phyloP scores from a whole-genome alignment of 768 basidiomycete genomes.

The Tricholoma saponaceum region DNA sequence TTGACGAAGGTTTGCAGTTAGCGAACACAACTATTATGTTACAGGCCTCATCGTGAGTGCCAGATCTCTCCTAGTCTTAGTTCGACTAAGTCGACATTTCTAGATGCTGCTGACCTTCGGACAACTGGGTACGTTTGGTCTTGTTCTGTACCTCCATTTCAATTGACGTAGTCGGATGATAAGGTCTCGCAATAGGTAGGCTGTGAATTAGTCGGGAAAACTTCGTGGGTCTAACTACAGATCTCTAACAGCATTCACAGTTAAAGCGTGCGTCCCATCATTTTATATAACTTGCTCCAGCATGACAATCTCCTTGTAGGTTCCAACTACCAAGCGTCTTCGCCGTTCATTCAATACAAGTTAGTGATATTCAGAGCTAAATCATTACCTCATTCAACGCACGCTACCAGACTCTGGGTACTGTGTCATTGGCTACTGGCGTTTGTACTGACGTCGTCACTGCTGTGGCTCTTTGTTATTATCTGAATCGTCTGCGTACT shows the following conservation, averaged over 20 bases:
- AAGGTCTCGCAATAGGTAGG: conserved; percentile 38
- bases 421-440: conserved; percentile 47
- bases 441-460: conserved; percentile 58
- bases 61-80: neutral
- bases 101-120: conserved; percentile 45
- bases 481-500: conserved; percentile 53
- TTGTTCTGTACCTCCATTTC: neutral
- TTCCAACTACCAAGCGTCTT: conserved; percentile 40
- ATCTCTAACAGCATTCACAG: conserved; percentile 29
- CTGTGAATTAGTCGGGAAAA: conserved; percentile 1
- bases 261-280: conserved; percentile 33
- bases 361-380: conserved; percentile 18
- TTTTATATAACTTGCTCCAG: neutral
- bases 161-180: neutral
- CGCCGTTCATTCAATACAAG: conserved; percentile 41
- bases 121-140: conserved; percentile 39
- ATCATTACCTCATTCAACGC: neutral
- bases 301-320: conserved; percentile 17
- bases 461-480: conserved; percentile 53
- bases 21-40: conserved; percentile 48
- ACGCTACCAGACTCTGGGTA: conserved; percentile 40
- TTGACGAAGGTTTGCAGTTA: conserved; percentile 36
- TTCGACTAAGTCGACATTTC: conserved; percentile 3
- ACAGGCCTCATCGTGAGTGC: conserved; percentile 52
- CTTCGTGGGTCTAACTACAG: neutral